Conservation (phyloP, 306 rosid species). For the Medicago arabica region DNA sequence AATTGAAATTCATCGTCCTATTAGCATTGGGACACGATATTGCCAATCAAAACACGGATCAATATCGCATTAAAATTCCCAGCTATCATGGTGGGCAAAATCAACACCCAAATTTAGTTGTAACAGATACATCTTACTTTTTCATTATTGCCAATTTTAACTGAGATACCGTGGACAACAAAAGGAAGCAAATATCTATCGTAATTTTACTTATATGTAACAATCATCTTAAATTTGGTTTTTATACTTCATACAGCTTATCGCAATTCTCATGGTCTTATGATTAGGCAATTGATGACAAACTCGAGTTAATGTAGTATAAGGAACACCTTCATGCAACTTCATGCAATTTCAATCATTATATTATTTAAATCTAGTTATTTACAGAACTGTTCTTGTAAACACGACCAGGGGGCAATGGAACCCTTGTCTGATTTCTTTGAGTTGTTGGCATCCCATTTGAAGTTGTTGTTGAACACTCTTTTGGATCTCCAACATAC, state of each 20-base stretch:
- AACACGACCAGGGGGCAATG: conserved; percentile 38
- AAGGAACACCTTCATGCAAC: too few relatives aligned
- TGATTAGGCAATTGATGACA: neutral
- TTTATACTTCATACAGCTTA: neutral
- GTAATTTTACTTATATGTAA: neutral
- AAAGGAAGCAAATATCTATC: neutral
- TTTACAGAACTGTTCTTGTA: conserved; percentile 27
- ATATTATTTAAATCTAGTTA: conserved; percentile 11
- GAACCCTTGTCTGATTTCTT: conserved; percentile 36
- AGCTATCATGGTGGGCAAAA: too few relatives aligned
- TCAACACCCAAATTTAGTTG: too few relatives aligned
- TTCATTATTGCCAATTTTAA: too few relatives aligned
- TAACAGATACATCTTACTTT: too few relatives aligned
- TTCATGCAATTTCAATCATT: neutral
- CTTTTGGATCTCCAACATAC: conserved; percentile 18
- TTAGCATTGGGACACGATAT: too few relatives aligned
- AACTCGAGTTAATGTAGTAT: too few relatives aligned
- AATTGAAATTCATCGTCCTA: too few relatives aligned
- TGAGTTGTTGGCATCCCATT: conserved; percentile 21
- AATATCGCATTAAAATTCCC: too few relatives aligned
- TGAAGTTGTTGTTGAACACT: neutral
- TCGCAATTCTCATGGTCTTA: neutral
- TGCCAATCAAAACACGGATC: too few relatives aligned
- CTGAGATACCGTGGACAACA: too few relatives aligned
- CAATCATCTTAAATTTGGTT: neutral